Conservation (phyloP, 257 asterid genomes). For the Knoxia roxburghii region DNA sequence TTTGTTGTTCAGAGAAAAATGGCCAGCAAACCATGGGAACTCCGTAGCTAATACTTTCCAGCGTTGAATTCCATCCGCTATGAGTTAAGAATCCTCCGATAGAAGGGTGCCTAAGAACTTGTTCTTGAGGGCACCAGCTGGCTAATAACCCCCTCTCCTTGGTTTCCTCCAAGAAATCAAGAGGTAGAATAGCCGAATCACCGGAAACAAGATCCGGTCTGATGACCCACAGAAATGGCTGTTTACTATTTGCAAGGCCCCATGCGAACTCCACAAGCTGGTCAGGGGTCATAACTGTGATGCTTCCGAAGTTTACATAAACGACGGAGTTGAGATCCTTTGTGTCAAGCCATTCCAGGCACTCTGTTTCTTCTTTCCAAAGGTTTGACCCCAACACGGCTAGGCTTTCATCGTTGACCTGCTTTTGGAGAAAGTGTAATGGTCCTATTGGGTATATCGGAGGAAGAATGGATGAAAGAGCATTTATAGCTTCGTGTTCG, state of each 20-base stretch:
- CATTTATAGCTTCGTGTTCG: slow-evolving; percentile 18
- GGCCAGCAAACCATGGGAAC: slow-evolving; percentile 40
- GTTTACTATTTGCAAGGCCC: slow-evolving; percentile 30
- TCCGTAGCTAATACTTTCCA: slow-evolving; percentile 23
- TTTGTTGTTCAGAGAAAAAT: slow-evolving; percentile 25
- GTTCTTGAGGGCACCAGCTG: slow-evolving; percentile 33
- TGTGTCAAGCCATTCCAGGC: slow-evolving; percentile 27
- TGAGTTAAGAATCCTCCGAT: slow-evolving; percentile 31
- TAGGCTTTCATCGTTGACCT: slow-evolving; percentile 10
- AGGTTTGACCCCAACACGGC: slow-evolving; percentile 21
- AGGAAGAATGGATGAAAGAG: slow-evolving; percentile 17
- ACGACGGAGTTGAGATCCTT: slow-evolving; percentile 26
- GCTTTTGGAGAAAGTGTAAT: slow-evolving; percentile 17
- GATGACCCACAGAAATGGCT: slow-evolving; percentile 29
- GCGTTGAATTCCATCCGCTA: slow-evolving; percentile 30
- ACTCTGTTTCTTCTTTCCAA: slow-evolving; percentile 36
- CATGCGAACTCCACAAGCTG: slow-evolving; percentile 31
- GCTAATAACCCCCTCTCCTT: slow-evolving; percentile 19
- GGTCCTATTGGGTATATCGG: slow-evolving; percentile 26
- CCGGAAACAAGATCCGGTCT: slow-evolving; percentile 27
- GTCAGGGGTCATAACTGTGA: slow-evolving; percentile 20
- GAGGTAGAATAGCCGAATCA: slow-evolving; percentile 18
- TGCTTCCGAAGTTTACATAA: slow-evolving; percentile 37
- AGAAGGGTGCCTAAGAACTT: slow-evolving; percentile 23
- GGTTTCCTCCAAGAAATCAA: slow-evolving; percentile 22